These are phyloP conservation scores for Melanogaster broomeanus DNA, from an alignment of 768 basidiomycete species.

Conservation along the genomic window DNA sequence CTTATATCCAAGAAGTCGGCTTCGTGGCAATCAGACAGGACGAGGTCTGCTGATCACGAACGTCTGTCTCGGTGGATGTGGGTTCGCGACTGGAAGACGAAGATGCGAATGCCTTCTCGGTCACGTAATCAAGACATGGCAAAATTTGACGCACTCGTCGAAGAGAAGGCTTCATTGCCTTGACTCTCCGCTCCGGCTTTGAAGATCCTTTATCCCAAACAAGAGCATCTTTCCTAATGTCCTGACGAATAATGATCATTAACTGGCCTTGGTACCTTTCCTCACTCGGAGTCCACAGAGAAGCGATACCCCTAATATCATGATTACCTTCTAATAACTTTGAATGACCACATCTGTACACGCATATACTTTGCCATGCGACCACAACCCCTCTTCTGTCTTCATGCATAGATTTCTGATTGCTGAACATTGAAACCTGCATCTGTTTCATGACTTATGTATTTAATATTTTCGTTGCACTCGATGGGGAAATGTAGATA, in stretches of 20 bases:
- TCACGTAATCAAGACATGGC: slow-evolving; percentile 49
- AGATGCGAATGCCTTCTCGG: slow-evolving; percentile 55
- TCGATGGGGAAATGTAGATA: too few species aligned
- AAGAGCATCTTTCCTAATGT: too few species aligned
- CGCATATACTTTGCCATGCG: slow-evolving; percentile 22
- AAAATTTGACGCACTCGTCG: slow-evolving; percentile 51
- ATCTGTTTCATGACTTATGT: background rate
- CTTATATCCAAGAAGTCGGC: slow-evolving; percentile 45
- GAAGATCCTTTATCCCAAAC: slow-evolving; percentile 16
- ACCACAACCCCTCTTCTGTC: slow-evolving; percentile 1
- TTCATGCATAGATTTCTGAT: slow-evolving; percentile 8
- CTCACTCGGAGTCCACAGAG: slow-evolving; percentile 17
- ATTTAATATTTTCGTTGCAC: background rate
- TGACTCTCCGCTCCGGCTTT: slow-evolving; percentile 21
- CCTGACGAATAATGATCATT: slow-evolving; percentile 6
- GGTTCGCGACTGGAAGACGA: slow-evolving; percentile 70
- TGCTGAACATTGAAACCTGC: background rate
- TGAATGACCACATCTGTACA: slow-evolving; percentile 26
- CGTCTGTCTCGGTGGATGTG: slow-evolving; percentile 53
- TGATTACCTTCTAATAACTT: slow-evolving; percentile 35
- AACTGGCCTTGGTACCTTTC: slow-evolving; percentile 9
- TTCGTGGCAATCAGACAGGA: slow-evolving; percentile 17
- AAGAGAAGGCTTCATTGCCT: slow-evolving; percentile 49
- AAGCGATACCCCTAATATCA: slow-evolving; percentile 36
- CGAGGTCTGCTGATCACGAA: slow-evolving; percentile 32